These are phyloP conservation scores for Blepharisma stoltei DNA, from an alignment of 73 alveolate genomes.

Conservation along the genomic window DNA sequence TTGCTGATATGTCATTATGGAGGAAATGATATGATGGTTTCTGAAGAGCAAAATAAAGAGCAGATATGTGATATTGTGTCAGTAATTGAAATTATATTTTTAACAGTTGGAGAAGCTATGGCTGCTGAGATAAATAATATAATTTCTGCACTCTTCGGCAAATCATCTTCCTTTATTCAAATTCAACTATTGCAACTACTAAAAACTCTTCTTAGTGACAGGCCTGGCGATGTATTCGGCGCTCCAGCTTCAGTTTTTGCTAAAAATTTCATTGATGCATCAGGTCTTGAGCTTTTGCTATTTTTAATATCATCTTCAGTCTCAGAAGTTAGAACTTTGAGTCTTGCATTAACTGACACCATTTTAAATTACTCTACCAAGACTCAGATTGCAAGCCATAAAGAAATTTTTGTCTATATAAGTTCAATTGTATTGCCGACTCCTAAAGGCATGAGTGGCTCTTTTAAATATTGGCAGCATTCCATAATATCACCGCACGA, in stretches of 20 bases:
- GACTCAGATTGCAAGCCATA: background rate
- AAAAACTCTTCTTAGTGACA: constrained; percentile 13
- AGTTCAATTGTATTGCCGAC: constrained; percentile 7
- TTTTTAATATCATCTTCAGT: background rate
- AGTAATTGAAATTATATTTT: constrained; percentile 2
- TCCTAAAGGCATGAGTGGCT: constrained; percentile 3
- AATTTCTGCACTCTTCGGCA: background rate
- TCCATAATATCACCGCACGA: background rate
- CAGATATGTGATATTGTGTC: background rate
- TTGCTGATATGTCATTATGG: background rate
- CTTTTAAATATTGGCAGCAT: background rate
- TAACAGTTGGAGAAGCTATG: constrained; percentile 11
- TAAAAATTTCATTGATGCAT: constrained; percentile 7
- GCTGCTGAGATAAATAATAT: background rate
- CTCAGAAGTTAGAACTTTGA: background rate
- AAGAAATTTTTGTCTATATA: constrained; percentile 7
- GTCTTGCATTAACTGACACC: constrained; percentile 11
- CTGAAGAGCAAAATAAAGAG: background rate
- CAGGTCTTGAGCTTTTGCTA: background rate
- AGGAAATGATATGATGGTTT: background rate
- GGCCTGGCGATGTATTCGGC: constrained; percentile 25
- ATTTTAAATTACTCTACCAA: background rate
- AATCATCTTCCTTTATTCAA: background rate
- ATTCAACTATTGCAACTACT: background rate
- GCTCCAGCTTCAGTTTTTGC: constrained; percentile 21